Conservation (phyloP, 1,139 yeast genomes). For the Yamadazyma aaseri region DNA sequence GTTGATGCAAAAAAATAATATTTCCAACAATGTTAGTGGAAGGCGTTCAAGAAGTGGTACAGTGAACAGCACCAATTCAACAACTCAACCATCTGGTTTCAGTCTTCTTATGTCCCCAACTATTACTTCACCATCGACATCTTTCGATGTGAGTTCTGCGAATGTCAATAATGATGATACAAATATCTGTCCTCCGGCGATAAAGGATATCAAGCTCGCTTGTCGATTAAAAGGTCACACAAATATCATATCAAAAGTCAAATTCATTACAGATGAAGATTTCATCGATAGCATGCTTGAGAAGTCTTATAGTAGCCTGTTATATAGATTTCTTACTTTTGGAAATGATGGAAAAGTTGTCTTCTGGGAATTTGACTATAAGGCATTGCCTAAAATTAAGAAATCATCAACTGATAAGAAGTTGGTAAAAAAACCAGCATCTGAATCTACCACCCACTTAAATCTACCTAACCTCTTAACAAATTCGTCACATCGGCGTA, state of each 20-base stretch:
- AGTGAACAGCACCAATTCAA: constrained; percentile 28
- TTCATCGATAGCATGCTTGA: constrained; percentile 12
- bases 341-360: constrained; percentile 71
- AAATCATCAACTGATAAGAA: constrained; percentile 6
- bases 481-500: background rate
- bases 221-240: constrained; percentile 63
- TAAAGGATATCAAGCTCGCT: constrained; percentile 43
- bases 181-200: constrained; percentile 31
- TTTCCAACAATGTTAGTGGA: constrained; percentile 10
- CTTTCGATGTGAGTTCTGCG: constrained; percentile 18
- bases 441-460: constrained; percentile 1
- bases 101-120: constrained; percentile 21
- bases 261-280: constrained; percentile 24
- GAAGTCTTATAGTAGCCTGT: constrained; percentile 20
- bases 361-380: constrained; percentile 73
- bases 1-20: constrained; percentile 22
- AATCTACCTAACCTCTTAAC: background rate
- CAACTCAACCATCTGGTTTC: constrained; percentile 14
- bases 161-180: constrained; percentile 7
- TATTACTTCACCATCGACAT: constrained; percentile 22
- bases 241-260: constrained; percentile 58
- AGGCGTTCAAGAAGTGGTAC: constrained; percentile 43
- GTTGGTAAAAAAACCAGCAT: constrained; percentile 1
- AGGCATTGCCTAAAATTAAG: constrained; percentile 53
- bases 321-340: constrained; percentile 61